phyloP scores from a whole-genome alignment of 208 protist genomes.

The Vickermania ingenoplastis region DNA sequence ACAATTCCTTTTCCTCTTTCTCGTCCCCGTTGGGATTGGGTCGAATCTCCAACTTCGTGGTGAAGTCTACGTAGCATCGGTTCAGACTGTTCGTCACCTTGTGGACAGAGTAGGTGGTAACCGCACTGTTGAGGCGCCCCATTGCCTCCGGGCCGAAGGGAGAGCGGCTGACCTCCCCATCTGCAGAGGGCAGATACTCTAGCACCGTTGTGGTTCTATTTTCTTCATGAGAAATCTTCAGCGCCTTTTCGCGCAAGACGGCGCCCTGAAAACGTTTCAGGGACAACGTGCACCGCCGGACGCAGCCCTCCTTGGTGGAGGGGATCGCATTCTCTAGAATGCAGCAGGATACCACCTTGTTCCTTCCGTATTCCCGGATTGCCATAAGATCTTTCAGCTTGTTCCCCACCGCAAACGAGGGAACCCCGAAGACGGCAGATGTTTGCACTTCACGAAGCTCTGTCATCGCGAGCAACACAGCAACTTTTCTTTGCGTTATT shows the following conservation, averaged over 20 bases:
- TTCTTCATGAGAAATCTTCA: conserved; percentile 4
- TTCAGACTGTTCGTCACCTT: conserved; percentile 27
- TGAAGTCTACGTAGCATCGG: conserved; percentile 39
- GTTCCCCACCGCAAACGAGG: conserved; percentile 13
- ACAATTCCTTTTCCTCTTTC: neutral
- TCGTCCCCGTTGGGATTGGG: conserved; percentile 4
- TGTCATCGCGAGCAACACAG: conserved; percentile 5
- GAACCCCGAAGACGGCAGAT: conserved; percentile 34
- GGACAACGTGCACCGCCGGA: conserved; percentile 26
- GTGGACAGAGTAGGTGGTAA: conserved; percentile 19
- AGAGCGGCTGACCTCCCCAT: conserved; percentile 23
- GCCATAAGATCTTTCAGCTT: conserved; percentile 20
- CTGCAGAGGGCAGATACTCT: conserved; percentile 27
- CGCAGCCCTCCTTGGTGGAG: conserved; percentile 8
- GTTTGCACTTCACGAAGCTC: conserved; percentile 4
- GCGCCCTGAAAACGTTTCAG: conserved; percentile 14
- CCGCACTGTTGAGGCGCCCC: conserved; percentile 2
- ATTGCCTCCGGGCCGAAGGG: conserved; percentile 26
- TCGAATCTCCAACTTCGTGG: conserved; percentile 12
- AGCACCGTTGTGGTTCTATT: conserved; percentile 9
- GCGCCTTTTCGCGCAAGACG: conserved; percentile 33
- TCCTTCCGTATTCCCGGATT: conserved; percentile 26
- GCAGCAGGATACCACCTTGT: conserved; percentile 23
- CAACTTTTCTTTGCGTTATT: neutral
- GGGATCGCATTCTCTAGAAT: conserved; percentile 25